Conservation (phyloP, 2,329 filamentous ascomycete genomes). For the Pestalotiopsis sp. region DNA sequence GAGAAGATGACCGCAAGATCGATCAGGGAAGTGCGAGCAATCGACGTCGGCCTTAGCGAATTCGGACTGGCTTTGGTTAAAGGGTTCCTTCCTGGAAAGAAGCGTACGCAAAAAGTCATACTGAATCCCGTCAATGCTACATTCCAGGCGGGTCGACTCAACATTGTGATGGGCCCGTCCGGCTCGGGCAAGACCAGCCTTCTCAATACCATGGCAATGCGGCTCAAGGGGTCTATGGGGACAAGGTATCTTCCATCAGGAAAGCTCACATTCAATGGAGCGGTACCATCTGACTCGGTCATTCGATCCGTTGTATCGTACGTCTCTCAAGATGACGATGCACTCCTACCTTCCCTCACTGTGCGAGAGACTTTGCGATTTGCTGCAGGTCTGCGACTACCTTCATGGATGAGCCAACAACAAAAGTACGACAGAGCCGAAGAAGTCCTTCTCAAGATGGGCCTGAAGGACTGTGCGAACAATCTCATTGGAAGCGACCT, state of each 20-base stretch:
- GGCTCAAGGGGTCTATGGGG: constrained; percentile 62
- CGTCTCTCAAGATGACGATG: constrained; percentile 79
- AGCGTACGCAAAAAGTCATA: constrained; percentile 58
- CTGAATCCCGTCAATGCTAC: constrained; percentile 67
- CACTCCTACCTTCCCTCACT: constrained; percentile 72
- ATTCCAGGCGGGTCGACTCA: constrained; percentile 70
- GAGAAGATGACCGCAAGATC: constrained; percentile 65
- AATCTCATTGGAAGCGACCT: constrained; percentile 73
- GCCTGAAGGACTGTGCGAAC: constrained; percentile 76
- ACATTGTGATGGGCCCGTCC: constrained; percentile 80
- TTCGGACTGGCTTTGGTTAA: constrained; percentile 70
- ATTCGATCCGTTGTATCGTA: constrained; percentile 75
- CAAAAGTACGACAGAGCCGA: constrained; percentile 72
- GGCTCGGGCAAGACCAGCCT: constrained; percentile 78
- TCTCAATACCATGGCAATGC: constrained; percentile 71
- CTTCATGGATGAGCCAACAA: constrained; percentile 68
- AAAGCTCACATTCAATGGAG: constrained; percentile 70
- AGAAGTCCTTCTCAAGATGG: constrained; percentile 73
- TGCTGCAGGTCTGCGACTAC: constrained; percentile 71
- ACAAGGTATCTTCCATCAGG: constrained; percentile 66
- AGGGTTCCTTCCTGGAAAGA: constrained; percentile 53
- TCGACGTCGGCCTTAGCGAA: constrained; percentile 65
- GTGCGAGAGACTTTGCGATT: constrained; percentile 75
- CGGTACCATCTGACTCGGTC: constrained; percentile 67
- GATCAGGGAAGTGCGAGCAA: constrained; percentile 55